Base-by-base conservation (phyloP, 163 green algal species). In the Chlamydomonas reinhardtii region DNA sequence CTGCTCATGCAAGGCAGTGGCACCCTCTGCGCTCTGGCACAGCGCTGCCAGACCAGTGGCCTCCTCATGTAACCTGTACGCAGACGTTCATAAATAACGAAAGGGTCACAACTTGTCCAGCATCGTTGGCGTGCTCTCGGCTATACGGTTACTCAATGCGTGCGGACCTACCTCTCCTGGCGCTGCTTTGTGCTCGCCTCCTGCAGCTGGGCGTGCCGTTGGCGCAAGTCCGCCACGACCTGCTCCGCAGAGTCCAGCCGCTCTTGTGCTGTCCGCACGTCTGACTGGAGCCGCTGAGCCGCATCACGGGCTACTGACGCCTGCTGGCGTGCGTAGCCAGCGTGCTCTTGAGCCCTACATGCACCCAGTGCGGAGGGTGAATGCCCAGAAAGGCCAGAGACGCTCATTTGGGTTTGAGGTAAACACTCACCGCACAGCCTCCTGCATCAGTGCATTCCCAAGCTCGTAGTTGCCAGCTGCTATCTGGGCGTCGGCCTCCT, bases 51-150 rank as follows among this genome's bases (percentile, higher is more conserved):
- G 27, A 19, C 76, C 80, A 16, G 71, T 56, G 9, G 80, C 70
- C 54, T 86, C 80, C 69, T 64, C 80, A 19, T 80, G 69, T n/a
- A 86, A 16, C 80, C 80, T 86, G 56, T 20, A 83, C n/a, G n/a
- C n/a, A n/a, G n/a, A n/a, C n/a, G n/a, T n/a, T n/a, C 39, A 48
- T 39, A 19, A 19, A 8, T 48, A 48, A 69, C 27, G 48, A n/a
- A 80, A 48, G 2, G 29, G 8, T 48, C 5, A 48, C 39, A 8
- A 48, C 39, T 8, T 8, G 8, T 48, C 8, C 39, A 48, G 39
- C 62, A 34, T 22, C 34, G 5, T 34, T 69, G 62, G 27, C 39
- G 5, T 8, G 5, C 39, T 8, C 39, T 48, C 39, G 39, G 39
- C 39, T 48, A n/a, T n/a, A n/a, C n/a, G n/a, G n/a, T 48, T 48